Evolutionary conservation across 2,329 filamentous ascomycete species (phyloP).

Genomic region (Biscogniauxia sp.): DNA sequence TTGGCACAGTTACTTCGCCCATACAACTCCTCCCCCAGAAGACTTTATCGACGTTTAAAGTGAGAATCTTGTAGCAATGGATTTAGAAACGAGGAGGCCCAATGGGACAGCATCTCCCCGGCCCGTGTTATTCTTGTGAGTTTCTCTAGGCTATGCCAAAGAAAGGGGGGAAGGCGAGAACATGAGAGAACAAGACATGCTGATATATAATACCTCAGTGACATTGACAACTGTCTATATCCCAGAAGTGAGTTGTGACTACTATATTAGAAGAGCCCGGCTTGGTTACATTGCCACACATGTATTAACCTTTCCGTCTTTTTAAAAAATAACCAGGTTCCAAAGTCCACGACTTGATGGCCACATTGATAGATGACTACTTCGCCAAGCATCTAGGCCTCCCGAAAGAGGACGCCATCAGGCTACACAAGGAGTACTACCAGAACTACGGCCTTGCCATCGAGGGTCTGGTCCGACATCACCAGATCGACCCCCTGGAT

Average conservation of each 20-base stretch:
- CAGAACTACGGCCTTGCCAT: constrained; percentile 95
- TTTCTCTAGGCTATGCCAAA: neutral
- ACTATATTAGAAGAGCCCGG: neutral
- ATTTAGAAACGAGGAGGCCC: constrained; percentile 21
- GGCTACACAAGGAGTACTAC: constrained; percentile 90
- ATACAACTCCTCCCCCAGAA: neutral
- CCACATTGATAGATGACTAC: constrained; percentile 68
- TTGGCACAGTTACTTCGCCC: neutral
- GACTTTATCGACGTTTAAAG: neutral
- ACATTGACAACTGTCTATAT: constrained; percentile 98
- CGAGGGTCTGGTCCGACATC: constrained; percentile 87
- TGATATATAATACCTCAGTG: constrained; percentile 62
- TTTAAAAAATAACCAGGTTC: constrained; percentile 47
- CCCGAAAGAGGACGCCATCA: constrained; percentile 72
- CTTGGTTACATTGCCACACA: neutral
- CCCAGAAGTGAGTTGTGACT: constrained; percentile 64
- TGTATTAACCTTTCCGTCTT: neutral
- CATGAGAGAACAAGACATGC: constrained; percentile 2
- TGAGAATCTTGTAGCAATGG: constrained; percentile 21
- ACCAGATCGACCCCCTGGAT: constrained; percentile 90
- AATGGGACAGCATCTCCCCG: constrained; percentile 24
- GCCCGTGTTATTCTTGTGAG: constrained; percentile 46
- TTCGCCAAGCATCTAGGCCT: constrained; percentile 70
- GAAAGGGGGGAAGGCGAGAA: too few relatives aligned
- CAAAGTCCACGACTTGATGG: constrained; percentile 87